A percentile compares a stretch with the other conserved stretches of the same genome.
phyloP scores from a whole-genome alignment of 306 rosid species.

The Bauhinia variegata region DNA sequence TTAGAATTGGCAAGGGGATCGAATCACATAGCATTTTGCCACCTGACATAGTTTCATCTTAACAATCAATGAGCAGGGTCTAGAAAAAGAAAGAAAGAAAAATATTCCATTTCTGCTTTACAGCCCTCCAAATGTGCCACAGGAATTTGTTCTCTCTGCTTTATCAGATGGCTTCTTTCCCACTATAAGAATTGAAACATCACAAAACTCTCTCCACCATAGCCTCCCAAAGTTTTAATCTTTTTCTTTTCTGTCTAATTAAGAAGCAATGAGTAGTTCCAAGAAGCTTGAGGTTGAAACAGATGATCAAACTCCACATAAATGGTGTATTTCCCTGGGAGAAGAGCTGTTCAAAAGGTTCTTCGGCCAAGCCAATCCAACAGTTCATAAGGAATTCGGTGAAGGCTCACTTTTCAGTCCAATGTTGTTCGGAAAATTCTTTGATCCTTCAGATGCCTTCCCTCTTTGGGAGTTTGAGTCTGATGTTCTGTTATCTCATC shows the following conservation, averaged over 20 bases:
- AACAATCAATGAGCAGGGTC: constrained; percentile 29
- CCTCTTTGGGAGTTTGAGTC: constrained; percentile 97
- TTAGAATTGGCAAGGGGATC: constrained; percentile 30
- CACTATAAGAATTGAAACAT: constrained; percentile 57
- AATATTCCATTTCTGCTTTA: constrained; percentile 71
- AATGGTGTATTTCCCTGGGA: constrained; percentile 78
- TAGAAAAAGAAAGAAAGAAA: constrained; percentile 54
- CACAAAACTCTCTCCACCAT: constrained; percentile 47
- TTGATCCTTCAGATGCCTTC: constrained; percentile 97
- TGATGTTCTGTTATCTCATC: constrained; percentile 63
- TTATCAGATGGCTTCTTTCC: constrained; percentile 42
- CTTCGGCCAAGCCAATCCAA: constrained; percentile 54
- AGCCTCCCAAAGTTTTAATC: constrained; percentile 33
- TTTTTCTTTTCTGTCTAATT: constrained; percentile 11
- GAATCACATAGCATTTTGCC: constrained; percentile 39
- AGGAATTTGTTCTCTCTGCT: constrained; percentile 73
- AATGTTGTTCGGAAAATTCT: constrained; percentile 84
- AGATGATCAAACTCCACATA: constrained; percentile 70
- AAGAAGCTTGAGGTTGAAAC: constrained; percentile 66
- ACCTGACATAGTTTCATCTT: constrained; percentile 47
- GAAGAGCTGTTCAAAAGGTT: constrained; percentile 79
- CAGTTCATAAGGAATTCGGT: constrained; percentile 64
- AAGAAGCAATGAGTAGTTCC: constrained; percentile 42
- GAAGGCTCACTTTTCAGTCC: constrained; percentile 93
- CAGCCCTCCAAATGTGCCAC: constrained; percentile 66